Base-by-base conservation (phyloP, 2,329 filamentous ascomycete species). In the Aureobasidium sp. region DNA sequence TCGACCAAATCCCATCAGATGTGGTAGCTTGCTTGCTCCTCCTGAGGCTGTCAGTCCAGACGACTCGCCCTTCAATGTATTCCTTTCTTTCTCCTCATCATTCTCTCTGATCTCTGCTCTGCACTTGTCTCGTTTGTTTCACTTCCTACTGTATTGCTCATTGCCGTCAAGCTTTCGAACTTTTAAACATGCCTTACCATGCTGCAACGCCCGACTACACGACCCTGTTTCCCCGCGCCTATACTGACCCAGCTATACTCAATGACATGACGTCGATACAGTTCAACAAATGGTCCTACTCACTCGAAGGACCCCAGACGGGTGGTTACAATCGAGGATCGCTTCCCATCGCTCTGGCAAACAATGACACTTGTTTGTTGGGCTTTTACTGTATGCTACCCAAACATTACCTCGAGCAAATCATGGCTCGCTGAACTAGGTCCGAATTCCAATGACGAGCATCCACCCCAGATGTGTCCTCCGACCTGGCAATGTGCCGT, bases 391-490 rank as follows among this genome's bases (percentile, higher is more conserved):
- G 68, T 69, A 60, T 42, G 68, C 63, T 14, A 22, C 35, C 31
- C 14, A 31, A 15, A 15, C 8, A 15, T 29, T 19, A n/a, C 29
- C 5, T 33, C 5, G 42, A 44, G 6, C 31, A 42, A 24, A 12
- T 31, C n/a, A 14, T 3, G n/a, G 15, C 35, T 54, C 19, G 37
- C n/a, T 3, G 8, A 22, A 15, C 5, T 19, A 61, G 58, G 45
- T 33, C 48, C 60, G 7, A 49, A 39, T 6, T 56, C 49, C n/a
- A 19, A 19, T 42, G 59, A 68, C 48, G 47, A 64, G 14, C 50
- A 67, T 37, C 70, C 70, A 27, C 70, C 70, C 3, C 70, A 72
- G 62, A 72, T 65, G 63, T 72, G 70, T 60, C 69, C 67, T 19
- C 70, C 70, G 3, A 63, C 56, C 22, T 66, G 68, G 40, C 40